A percentile compares a stretch with the other conserved stretches of the same genome.
Conservation (phyloP, 139 green algal genomes). For the Pedinophyceae sp. region DNA sequence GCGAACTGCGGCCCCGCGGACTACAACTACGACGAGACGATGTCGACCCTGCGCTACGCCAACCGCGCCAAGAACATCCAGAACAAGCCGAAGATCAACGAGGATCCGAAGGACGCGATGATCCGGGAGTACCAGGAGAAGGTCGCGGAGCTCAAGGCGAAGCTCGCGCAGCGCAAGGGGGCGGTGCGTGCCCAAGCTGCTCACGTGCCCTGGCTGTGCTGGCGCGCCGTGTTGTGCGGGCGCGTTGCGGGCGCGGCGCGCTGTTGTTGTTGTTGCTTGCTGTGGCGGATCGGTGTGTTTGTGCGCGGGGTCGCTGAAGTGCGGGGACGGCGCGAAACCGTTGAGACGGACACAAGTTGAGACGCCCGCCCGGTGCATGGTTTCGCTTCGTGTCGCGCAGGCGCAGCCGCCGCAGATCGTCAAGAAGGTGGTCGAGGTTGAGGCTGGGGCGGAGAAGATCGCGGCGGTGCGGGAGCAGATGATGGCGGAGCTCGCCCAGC, state of each 20-base stretch:
- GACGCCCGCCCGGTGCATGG: too few relatives aligned
- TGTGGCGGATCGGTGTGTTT: too few relatives aligned
- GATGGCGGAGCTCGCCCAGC: too few relatives aligned
- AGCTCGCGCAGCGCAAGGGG: slow-evolving; percentile 3
- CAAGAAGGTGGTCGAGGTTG: slow-evolving; percentile 30
- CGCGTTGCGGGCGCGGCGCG: too few relatives aligned
- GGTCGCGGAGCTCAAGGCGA: slow-evolving; percentile 9
- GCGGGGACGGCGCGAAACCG: too few relatives aligned
- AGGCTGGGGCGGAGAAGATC: slow-evolving; percentile 34
- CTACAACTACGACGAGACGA: slow-evolving; percentile 72
- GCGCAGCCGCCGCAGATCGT: slow-evolving; percentile 11
- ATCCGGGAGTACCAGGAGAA: slow-evolving; percentile 33
- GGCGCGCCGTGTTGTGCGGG: too few relatives aligned
- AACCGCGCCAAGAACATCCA: slow-evolving; percentile 75
- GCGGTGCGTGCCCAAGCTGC: slow-evolving; percentile 3
- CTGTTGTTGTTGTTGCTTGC: too few relatives aligned
- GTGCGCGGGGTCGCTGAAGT: too few relatives aligned
- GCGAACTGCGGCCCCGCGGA: slow-evolving; percentile 63
- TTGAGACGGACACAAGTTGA: too few relatives aligned
- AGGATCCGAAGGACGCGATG: slow-evolving; percentile 76
- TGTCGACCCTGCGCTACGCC: slow-evolving; percentile 59
- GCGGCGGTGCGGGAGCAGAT: slow-evolving; percentile 13
- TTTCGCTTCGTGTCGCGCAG: too few relatives aligned
- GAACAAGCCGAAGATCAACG: slow-evolving; percentile 73
- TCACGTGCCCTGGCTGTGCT: too few relatives aligned